Conservation (phyloP, 805 yeast genomes). For the Candida khao-thaluensis region DNA sequence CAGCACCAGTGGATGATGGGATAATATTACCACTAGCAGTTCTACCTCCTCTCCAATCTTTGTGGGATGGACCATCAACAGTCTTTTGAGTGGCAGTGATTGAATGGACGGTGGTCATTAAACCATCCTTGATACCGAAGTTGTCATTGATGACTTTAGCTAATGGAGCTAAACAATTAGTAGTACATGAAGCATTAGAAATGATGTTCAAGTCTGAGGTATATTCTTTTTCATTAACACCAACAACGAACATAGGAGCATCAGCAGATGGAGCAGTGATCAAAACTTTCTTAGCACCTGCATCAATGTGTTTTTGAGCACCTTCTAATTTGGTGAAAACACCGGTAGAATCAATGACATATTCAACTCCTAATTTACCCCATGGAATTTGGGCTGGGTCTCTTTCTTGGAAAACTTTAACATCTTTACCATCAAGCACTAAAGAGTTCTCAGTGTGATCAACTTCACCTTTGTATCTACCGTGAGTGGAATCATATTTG, state of each 20-base stretch:
- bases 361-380: constrained; percentile 34
- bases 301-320: constrained; percentile 37
- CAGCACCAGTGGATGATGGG: constrained; percentile 39
- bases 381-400: constrained; percentile 36
- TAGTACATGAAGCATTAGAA: constrained; percentile 38
- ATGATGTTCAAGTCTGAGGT: constrained; percentile 32
- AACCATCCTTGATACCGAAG: constrained; percentile 36
- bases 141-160: constrained; percentile 37
- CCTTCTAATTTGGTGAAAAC: constrained; percentile 35
- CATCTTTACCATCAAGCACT: constrained; percentile 28
- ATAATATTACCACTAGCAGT: constrained; percentile 37
- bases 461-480: constrained; percentile 31
- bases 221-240: constrained; percentile 34
- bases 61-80: constrained; percentile 39
- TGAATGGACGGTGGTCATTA: constrained; percentile 39
- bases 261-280: constrained; percentile 36
- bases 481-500: constrained; percentile 39
- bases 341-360: constrained; percentile 36
- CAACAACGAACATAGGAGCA: constrained; percentile 38
- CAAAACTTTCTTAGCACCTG: constrained; percentile 36
- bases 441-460: constrained; percentile 22
- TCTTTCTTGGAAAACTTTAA: constrained; percentile 33
- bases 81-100: constrained; percentile 39
- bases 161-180: constrained; percentile 39
- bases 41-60: constrained; percentile 42